Conservation (phyloP, 495 filamentous ascomycete genomes). For the Xylaria acuta region DNA sequence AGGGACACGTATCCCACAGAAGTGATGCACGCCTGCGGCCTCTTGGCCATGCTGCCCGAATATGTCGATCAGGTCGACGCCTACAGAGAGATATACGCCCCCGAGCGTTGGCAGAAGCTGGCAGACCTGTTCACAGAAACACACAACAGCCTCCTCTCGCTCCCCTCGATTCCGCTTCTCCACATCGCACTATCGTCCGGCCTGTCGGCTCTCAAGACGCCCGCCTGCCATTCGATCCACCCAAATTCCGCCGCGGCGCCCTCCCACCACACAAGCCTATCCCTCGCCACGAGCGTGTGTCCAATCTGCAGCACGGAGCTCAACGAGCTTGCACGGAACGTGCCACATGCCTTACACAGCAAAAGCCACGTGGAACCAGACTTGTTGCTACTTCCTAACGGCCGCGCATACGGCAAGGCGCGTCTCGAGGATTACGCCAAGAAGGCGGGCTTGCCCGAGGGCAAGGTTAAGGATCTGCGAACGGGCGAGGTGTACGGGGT, state of each 20-base stretch:
- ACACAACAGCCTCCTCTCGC: conserved; percentile 83
- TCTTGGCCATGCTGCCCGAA: conserved; percentile 76
- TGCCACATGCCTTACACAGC: conserved; percentile 93
- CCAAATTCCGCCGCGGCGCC: conserved; percentile 36
- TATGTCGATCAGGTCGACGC: conserved; percentile 46
- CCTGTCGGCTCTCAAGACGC: conserved; percentile 93
- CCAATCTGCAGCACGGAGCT: conserved; percentile 95
- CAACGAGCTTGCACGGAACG: conserved; percentile 83
- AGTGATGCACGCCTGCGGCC: conserved; percentile 74
- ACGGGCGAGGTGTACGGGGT: conserved; percentile 70
- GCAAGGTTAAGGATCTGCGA: conserved; percentile 81
- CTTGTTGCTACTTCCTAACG: conserved; percentile 85
- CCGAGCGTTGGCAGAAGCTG: conserved; percentile 73
- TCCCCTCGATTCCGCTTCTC: conserved; percentile 83
- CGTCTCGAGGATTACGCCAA: conserved; percentile 75
- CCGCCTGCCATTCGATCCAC: conserved; percentile 80
- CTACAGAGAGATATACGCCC: conserved; percentile 68
- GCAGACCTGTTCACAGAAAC: conserved; percentile 84
- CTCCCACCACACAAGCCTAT: conserved; percentile 45
- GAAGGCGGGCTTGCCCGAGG: conserved; percentile 69
- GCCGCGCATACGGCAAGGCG: conserved; percentile 80
- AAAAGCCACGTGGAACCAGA: conserved; percentile 92
- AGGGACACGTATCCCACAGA: conserved; percentile 70
- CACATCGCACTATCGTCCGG: conserved; percentile 92
- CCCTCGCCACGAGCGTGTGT: conserved; percentile 65